phyloP scores from a whole-genome alignment of 345 rosid species.

The Durio zibethinus region DNA sequence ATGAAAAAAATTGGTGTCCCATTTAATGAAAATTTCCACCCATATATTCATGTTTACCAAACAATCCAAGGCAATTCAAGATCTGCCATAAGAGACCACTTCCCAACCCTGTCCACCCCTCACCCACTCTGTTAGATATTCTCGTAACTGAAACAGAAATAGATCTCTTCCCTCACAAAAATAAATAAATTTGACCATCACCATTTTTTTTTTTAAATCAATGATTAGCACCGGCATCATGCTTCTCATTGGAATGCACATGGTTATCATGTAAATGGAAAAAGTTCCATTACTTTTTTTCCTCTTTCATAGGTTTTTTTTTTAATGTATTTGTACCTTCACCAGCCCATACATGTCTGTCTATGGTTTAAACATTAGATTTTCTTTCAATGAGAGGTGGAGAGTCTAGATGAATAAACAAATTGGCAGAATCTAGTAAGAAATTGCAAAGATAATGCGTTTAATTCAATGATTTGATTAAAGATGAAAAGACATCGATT shows the following conservation, averaged over 20 bases:
- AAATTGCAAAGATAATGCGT: not conserved
- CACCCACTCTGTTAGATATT: not conserved
- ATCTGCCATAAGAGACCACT: not conserved
- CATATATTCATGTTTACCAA: not conserved
- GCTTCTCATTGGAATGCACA: slow-evolving; percentile 3
- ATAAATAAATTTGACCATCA: not conserved
- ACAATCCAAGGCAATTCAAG: slow-evolving; percentile 1
- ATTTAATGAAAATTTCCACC: not conserved
- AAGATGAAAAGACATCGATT: not conserved
- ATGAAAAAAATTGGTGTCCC: not conserved
- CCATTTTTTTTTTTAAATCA: not conserved
- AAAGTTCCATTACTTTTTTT: not conserved
- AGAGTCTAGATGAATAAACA: not conserved
- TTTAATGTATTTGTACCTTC: not conserved
- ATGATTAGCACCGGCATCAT: not conserved
- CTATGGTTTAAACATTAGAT: not conserved
- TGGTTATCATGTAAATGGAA: not conserved
- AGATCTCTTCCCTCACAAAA: not conserved
- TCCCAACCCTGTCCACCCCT: not conserved
- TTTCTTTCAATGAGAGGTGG: not conserved
- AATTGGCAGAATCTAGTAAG: not conserved
- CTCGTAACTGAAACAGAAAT: not conserved
- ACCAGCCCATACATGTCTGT: not conserved
- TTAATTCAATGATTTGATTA: not conserved
- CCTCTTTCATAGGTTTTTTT: not conserved